Base-by-base conservation (phyloP, 2,329 filamentous ascomycete species). In the Passalora sequoiae region DNA sequence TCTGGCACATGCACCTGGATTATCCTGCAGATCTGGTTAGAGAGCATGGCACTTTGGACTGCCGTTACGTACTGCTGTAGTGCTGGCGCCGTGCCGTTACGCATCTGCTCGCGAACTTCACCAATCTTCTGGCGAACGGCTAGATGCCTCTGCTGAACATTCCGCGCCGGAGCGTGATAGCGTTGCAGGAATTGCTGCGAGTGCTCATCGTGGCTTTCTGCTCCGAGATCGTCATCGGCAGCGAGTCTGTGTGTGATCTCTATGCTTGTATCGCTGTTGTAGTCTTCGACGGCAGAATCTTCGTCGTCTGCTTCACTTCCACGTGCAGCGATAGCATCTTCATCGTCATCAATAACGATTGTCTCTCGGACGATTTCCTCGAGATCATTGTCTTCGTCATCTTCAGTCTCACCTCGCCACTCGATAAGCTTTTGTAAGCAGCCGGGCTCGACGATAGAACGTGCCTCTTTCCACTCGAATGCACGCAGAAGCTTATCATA, bases 341-440 rank as follows among this genome's bases (percentile, higher is more conserved):
- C 76, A 53, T 80, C 77, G 56, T 80, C 77, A 40, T 78, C 77
- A 43, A 82, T 75, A 40, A 81, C 73, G 53, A 83, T 80, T 45
- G 80, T 75, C 60, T 83, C 79, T 38, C 76, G 74, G 40, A 82
- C 77, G 21, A 79, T 75, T 53, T 81, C 77, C 57, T 81, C 77
- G 16, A 81, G 66, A 40, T 76, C 75, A 19, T 58, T 50, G 38
- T 61, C 54, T 31, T 68, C 66, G 38, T 67, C 67, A 20, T 69
- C 58, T 59, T 73, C 65, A 60, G 76, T 70, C 59, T 81, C 76
- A 35, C 78, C 79, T 46, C 78, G 71, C 80, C 80, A 83, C 59
- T 78, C 72, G 40, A 78, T 72, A 32, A 83, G 64, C 56, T 75
- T 78, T 16, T 71, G 68, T 16, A 82, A 63, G 35, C 72, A 76